Evolutionary conservation across 2,329 filamentous ascomycete species (phyloP).

Genomic region (Colletotrichum lentis): DNA sequence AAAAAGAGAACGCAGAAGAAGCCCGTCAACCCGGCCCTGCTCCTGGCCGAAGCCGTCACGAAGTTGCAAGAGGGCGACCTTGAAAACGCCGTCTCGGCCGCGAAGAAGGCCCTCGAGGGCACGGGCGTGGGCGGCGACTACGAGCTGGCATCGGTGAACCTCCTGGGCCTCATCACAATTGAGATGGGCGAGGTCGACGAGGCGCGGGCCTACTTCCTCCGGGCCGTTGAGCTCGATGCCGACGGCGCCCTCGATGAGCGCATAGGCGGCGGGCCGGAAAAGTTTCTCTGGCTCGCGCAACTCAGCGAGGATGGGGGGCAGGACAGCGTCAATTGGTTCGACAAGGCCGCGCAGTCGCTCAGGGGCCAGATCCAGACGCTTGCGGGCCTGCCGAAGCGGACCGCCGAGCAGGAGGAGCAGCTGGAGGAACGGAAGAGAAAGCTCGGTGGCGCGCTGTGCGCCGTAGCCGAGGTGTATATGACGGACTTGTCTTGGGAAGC

Average conservation of each 20-base stretch:
- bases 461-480: conserved; percentile 97
- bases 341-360: conserved; percentile 75
- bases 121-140: conserved; percentile 57
- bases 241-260: conserved; percentile 75
- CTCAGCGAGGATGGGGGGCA: conserved; percentile 75
- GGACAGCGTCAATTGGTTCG: conserved; percentile 73
- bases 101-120: conserved; percentile 53
- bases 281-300: conserved; percentile 94
- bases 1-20: conserved; percentile 46
- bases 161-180: conserved; percentile 83
- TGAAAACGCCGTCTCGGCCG: conserved; percentile 52
- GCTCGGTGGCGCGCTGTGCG: conserved; percentile 90
- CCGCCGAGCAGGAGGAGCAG: conserved; percentile 51
- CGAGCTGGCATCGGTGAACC: conserved; percentile 72
- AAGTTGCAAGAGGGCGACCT: conserved; percentile 54
- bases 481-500: conserved; percentile 94
- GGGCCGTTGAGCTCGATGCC: conserved; percentile 78
- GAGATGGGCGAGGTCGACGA: conserved; percentile 82
- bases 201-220: conserved; percentile 75
- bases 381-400: conserved; percentile 55
- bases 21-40: conserved; percentile 41
- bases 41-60: conserved; percentile 52
- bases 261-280: conserved; percentile 85
- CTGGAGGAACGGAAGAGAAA: conserved; percentile 78
- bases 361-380: conserved; percentile 74